Base-by-base conservation (phyloP, 441 rosid species). In the Erysimum cheiri region DNA sequence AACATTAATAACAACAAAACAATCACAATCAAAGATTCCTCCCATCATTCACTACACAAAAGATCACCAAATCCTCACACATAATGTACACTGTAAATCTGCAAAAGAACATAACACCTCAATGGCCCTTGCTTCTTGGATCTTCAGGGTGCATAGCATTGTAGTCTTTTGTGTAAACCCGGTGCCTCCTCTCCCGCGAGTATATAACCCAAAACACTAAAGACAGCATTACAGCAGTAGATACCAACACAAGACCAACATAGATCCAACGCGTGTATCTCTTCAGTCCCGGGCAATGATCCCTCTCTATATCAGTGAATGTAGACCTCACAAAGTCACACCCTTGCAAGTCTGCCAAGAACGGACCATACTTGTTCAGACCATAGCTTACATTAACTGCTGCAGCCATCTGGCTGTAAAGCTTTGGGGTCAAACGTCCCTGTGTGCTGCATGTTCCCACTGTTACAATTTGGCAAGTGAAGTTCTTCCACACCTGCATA, bases 121-220 rank as follows among this genome's bases (percentile, higher is more conserved):
- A 82, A 0, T 64, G 71, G 15, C 43, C 77, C 78, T 84, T 84
- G 80, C 77, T 77, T 11, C 55, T 64, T 11, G 62, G 68, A 64
- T 71, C 76, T 70, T 71, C 68, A 3, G 63, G 12, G 31, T 70
- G 55, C 56, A 60, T 33, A 49, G 80, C 63, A 73, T 69, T 40
- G 43, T 75, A 80, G 72, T 80, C 81, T 76, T 85, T 92, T 0
- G 96, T 84, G 78, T 90, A 88, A 8, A 82, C 89, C 4, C 98
- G 88, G 68, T 95, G 98, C 75, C 92, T 78, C 39, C 97, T 80
- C 81, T 95, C 97, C 37, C 97, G 76, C 2, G 98, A 86, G 24
- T 95, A 92, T 17, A 95, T 78, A 35, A 95, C 91, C 99, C 99
- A 95, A 85, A 95, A 92, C 78, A 95, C 85, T 74, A 95, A 71